These are phyloP conservation scores for Trifolium subterraneum DNA, from an alignment of 306 rosid genomes.

Conservation along the genomic window DNA sequence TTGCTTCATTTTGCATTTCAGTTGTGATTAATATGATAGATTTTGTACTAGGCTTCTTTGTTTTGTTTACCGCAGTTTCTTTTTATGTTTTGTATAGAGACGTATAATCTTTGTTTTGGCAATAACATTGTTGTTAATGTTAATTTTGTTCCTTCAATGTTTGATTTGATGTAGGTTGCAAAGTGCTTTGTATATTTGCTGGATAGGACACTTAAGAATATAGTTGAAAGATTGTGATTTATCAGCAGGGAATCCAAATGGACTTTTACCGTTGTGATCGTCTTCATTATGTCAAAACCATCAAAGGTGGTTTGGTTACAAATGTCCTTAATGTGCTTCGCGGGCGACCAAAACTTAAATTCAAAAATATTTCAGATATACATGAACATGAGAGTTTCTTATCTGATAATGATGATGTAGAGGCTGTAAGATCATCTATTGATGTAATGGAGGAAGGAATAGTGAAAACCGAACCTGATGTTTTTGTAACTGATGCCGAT, in stretches of 20 bases:
- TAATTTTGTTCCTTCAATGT: background rate
- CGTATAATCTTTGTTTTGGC: constrained; percentile 6
- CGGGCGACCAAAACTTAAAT: constrained; percentile 59
- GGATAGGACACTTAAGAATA: background rate
- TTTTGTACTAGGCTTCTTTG: background rate
- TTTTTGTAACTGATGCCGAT: constrained; percentile 42
- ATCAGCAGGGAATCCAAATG: constrained; percentile 47
- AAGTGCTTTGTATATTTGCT: constrained; percentile 9
- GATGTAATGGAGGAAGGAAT: constrained; percentile 31
- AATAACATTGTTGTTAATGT: background rate
- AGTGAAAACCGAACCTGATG: constrained; percentile 51
- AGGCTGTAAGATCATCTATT: constrained; percentile 45
- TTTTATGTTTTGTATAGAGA: background rate
- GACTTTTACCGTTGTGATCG: constrained; percentile 58
- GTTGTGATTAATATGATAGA: too few species aligned
- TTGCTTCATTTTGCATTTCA: constrained; percentile 1
- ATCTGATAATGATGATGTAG: constrained; percentile 27
- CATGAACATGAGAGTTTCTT: constrained; percentile 43
- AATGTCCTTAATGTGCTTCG: constrained; percentile 54
- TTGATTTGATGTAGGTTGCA: constrained; percentile 11
- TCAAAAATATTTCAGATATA: constrained; percentile 45
- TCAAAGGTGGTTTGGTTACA: constrained; percentile 55
- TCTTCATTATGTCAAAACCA: constrained; percentile 64
- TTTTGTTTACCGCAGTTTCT: background rate
- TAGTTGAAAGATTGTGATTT: constrained; percentile 6